A percentile compares a stretch with the other conserved stretches of the same genome.
Evolutionary conservation across 306 rosid genomes (phyloP).

Genomic region (Vicia villosa): DNA sequence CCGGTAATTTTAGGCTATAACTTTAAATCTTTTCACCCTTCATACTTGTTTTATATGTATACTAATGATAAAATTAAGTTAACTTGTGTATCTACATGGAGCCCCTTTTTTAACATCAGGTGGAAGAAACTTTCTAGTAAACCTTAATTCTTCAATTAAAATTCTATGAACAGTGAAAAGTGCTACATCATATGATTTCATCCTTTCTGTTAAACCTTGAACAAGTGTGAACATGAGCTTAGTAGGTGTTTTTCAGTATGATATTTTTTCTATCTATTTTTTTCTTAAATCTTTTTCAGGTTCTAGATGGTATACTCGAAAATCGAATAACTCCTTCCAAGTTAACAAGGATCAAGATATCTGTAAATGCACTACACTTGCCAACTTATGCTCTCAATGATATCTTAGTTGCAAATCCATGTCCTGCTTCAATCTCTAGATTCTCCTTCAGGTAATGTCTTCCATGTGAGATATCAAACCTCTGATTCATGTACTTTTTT

Average conservation of each 20-base stretch:
- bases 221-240: constrained; percentile 11
- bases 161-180: constrained; percentile 6
- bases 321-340: constrained; percentile 57
- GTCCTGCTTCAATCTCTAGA: constrained; percentile 81
- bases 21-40: no score
- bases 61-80: constrained; percentile 6
- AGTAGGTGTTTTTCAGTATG: constrained; percentile 26
- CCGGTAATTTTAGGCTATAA: not conserved
- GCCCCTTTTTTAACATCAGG: not conserved
- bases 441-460: constrained; percentile 74
- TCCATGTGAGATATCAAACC: constrained; percentile 6
- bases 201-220: constrained; percentile 20
- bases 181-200: not conserved
- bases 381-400: constrained; percentile 82
- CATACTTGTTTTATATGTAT: no score
- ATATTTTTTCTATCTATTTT: not conserved
- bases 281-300: constrained; percentile 50
- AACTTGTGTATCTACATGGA: constrained; percentile 5
- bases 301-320: constrained; percentile 66
- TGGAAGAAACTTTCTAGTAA: not conserved
- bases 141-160: not conserved
- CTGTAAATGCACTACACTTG: constrained; percentile 52
- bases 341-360: constrained; percentile 59
- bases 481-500: not conserved
- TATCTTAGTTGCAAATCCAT: constrained; percentile 77